phyloP scores from a whole-genome alignment of 169 alveolate species.

The Cyclospora cayetanensis region DNA sequence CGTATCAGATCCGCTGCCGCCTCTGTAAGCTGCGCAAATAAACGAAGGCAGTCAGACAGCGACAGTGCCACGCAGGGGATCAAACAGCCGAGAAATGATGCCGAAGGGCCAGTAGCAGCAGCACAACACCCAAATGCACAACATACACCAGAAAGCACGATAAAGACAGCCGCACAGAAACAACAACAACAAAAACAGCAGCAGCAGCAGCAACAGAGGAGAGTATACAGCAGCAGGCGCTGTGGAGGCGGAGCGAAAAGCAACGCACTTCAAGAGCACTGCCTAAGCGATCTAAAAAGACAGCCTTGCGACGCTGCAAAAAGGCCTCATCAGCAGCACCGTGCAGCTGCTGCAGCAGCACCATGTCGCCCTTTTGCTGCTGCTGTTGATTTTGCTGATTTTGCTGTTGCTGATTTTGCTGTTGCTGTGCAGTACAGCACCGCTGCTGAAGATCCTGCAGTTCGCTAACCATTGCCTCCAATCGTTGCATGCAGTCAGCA shows the following conservation, averaged over 20 bases:
- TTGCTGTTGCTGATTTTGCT: not conserved
- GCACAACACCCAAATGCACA: not conserved
- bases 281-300: not conserved
- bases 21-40: not conserved
- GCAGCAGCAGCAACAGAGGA: not conserved
- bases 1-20: not conserved
- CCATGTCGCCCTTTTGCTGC: slow-evolving; percentile 1
- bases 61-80: too few relatives aligned
- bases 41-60: not conserved
- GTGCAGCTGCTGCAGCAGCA: not conserved
- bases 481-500: slow-evolving; percentile 1
- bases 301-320: slow-evolving; percentile 5
- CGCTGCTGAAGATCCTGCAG: slow-evolving; percentile 29
- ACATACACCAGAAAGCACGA: not conserved
- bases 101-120: not conserved
- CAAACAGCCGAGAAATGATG: not conserved
- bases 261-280: not conserved
- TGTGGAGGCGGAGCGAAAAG: not conserved
- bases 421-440: not conserved
- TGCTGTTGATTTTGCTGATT: not conserved
- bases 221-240: not conserved
- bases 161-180: not conserved
- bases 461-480: not conserved
- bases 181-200: not conserved
- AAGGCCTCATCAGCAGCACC: slow-evolving; percentile 22